A percentile compares a stretch with the other conserved stretches of the same genome.
Conservation (phyloP, 805 yeast species). For the Candida nitratophila region DNA sequence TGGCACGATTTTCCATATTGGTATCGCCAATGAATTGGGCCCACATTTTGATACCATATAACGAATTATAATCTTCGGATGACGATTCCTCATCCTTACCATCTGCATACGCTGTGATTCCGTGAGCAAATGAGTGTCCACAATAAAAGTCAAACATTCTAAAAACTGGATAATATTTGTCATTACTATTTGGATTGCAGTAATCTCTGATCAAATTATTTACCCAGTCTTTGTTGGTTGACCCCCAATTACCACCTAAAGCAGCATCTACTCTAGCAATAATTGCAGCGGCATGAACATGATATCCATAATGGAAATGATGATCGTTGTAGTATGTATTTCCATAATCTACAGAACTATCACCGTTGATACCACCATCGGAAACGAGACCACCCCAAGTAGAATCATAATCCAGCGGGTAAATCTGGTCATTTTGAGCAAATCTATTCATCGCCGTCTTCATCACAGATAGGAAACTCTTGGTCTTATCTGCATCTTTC, state of each 20-base stretch:
- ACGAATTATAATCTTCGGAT: constrained; percentile 59
- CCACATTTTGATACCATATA: constrained; percentile 64
- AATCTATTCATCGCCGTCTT: constrained; percentile 64
- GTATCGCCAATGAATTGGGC: constrained; percentile 46
- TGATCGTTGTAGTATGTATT: constrained; percentile 69
- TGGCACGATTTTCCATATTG: constrained; percentile 46
- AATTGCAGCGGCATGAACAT: constrained; percentile 63
- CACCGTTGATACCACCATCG: constrained; percentile 46
- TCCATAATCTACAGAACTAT: constrained; percentile 58
- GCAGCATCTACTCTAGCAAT: constrained; percentile 46
- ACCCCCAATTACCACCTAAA: constrained; percentile 44
- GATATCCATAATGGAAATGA: constrained; percentile 73
- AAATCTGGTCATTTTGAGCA: constrained; percentile 54
- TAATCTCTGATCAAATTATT: constrained; percentile 55
- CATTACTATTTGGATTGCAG: constrained; percentile 48
- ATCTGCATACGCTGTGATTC: constrained; percentile 47
- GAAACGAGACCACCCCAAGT: constrained; percentile 72
- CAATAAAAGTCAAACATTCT: constrained; percentile 58
- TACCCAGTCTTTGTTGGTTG: constrained; percentile 45
- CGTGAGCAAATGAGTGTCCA: constrained; percentile 70
- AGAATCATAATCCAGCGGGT: constrained; percentile 70
- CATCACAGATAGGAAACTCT: constrained; percentile 45
- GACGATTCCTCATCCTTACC: constrained; percentile 63
- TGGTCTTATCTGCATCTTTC: constrained; percentile 44
- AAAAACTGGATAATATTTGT: constrained; percentile 49